Base-by-base conservation (phyloP, 257 asterid species). In the Salvia rosmarinus region DNA sequence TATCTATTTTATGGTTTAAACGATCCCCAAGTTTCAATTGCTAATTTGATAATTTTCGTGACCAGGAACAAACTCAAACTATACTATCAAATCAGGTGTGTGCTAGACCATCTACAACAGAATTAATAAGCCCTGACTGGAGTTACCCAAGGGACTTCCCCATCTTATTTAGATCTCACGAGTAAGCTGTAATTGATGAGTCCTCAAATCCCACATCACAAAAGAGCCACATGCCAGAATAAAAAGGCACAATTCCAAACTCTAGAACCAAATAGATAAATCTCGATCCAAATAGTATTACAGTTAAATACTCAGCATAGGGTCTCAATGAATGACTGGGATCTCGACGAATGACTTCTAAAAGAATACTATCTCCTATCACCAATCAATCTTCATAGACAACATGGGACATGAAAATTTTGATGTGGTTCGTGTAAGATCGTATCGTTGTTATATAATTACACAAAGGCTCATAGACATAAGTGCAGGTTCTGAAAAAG, bases 391-490 rank as follows among this genome's bases (percentile, higher is more conserved):
- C 43, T 59, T 50, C 50, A 17, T 39, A 60, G 79, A 34, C 19
- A 72, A 64, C 63, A 67, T n/a, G 54, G 23, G 7, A 72, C 43
- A 42, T 66, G 51, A 43, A 56, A 47, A 35, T 55, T 34, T 60
- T 56, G 34, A 46, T 7, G 55, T 62, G 68, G 55, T 68, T 17
- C 39, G 42, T 42, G 72, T 12, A 54, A 63, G 63, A 21, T 51
- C 19, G 37, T 46, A 40, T 61, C 54, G 25, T 54, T 62, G 58
- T 67, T 40, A 50, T 39, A 61, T 34, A 21, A 55, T 14, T 58
- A 49, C 51, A 71, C 4, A 49, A 58, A 64, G 70, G 64, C 62
- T 60, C 71, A 70, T 25, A 58, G 49, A 59, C 37, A 59, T 37
- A 50, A 39, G 23, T 5, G 37, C 28, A 43, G 32, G 71, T 54